Percentiles rank a stretch among this genome's conserved stretches.
Conservation (phyloP, 139 green algal genomes). For the Chlamydomonas asymmetrica region DNA sequence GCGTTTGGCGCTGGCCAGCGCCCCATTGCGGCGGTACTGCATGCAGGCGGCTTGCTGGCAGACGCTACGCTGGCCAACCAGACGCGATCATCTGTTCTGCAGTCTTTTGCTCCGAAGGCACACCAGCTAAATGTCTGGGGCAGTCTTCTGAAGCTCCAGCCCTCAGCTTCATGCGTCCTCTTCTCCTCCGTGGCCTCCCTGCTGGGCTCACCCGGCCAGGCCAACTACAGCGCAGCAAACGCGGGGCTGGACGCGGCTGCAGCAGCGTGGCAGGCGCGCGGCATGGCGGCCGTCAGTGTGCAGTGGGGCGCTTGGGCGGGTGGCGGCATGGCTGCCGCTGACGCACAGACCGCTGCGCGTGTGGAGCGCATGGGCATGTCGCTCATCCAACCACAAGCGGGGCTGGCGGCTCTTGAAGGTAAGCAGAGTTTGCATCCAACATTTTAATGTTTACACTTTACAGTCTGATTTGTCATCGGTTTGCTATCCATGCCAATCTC, state of each 20-base stretch:
- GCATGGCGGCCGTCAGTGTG: conserved; percentile 50
- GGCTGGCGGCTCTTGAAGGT: conserved; percentile 14
- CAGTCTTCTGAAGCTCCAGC: neutral
- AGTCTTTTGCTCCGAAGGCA: conserved; percentile 34
- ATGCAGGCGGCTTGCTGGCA: conserved; percentile 64
- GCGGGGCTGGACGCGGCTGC: conserved; percentile 62
- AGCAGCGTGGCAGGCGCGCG: neutral
- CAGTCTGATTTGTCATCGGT: too few species aligned
- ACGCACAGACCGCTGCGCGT: conserved; percentile 56
- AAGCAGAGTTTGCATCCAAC: too few species aligned
- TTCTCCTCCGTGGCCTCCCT: conserved; percentile 83
- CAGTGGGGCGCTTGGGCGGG: conserved; percentile 92
- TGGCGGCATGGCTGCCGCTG: conserved; percentile 77
- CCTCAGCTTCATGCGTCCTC: conserved; percentile 47
- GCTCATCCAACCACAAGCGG: conserved; percentile 39
- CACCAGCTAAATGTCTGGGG: neutral
- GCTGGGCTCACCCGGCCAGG: conserved; percentile 80
- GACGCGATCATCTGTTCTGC: conserved; percentile 30
- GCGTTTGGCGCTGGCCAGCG: neutral
- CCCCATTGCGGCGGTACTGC: conserved; percentile 41
- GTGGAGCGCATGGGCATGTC: conserved; percentile 77
- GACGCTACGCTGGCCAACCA: conserved; percentile 61
- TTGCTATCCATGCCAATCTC: too few species aligned
- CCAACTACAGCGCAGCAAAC: conserved; percentile 84
- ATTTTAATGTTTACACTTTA: too few species aligned